Conservation (phyloP, 148 eudicot species). For the Silene latifolia region DNA sequence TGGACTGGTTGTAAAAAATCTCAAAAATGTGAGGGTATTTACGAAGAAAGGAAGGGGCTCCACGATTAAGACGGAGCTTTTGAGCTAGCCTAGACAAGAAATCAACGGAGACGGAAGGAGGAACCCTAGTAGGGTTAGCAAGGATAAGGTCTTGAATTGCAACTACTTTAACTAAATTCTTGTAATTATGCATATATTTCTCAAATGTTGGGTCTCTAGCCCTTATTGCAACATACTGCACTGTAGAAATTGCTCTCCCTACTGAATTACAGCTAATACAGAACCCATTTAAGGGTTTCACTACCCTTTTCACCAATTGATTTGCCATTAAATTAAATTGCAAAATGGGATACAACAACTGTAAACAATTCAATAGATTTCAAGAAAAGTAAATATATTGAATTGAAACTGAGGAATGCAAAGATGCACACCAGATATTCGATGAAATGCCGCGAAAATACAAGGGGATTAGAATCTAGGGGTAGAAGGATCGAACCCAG, state of each 20-base stretch:
- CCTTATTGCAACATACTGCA: constrained; percentile 58
- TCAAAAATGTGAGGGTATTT: constrained; percentile 69
- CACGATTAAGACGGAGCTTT: constrained; percentile 77
- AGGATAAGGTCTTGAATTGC: constrained; percentile 84
- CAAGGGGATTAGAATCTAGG: not conserved
- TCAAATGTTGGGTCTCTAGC: constrained; percentile 86
- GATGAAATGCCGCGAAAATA: not conserved
- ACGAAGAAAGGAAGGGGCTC: constrained; percentile 71
- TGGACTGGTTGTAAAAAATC: constrained; percentile 41
- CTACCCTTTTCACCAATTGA: constrained; percentile 36
- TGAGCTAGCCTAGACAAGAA: constrained; percentile 81
- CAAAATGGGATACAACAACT: too few species aligned
- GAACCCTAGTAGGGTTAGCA: constrained; percentile 46
- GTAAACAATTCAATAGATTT: too few species aligned
- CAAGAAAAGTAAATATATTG: too few species aligned
- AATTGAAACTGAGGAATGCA: too few species aligned
- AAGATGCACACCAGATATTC: too few species aligned
- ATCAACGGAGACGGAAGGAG: constrained; percentile 66
- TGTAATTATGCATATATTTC: constrained; percentile 81
- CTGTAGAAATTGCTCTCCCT: constrained; percentile 53
- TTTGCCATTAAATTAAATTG: too few species aligned
- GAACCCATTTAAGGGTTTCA: constrained; percentile 20
- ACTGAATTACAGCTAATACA: constrained; percentile 16
- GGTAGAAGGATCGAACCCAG: not conserved
- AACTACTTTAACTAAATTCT: constrained; percentile 65